Conservation (phyloP, 208 protist genomes). For the Leishmania tarentolae region DNA sequence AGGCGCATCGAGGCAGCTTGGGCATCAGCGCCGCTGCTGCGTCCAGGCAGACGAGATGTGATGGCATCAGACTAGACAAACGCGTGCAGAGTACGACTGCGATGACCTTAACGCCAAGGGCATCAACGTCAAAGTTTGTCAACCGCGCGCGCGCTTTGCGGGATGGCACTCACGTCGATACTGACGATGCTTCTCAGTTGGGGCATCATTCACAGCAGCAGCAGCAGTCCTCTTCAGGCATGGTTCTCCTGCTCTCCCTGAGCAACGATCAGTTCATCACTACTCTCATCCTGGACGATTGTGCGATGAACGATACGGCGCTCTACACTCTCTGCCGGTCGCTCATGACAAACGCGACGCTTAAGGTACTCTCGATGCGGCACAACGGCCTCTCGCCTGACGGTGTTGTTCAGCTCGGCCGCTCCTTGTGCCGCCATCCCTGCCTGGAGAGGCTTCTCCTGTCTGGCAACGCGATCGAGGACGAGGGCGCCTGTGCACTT, state of each 20-base stretch:
- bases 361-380: conserved; percentile 59
- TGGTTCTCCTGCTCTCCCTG: conserved; percentile 36
- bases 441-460: conserved; percentile 61
- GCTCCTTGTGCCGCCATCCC: conserved; percentile 61
- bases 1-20: conserved; percentile 71
- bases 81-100: background rate
- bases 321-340: conserved; percentile 66
- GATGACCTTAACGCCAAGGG: background rate
- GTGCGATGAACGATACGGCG: conserved; percentile 58
- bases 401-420: conserved; percentile 65
- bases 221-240: background rate
- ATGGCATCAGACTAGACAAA: background rate
- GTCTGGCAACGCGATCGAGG: conserved; percentile 64
- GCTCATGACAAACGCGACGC: conserved; percentile 50
- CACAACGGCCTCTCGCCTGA: conserved; percentile 61
- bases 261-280: conserved; percentile 57
- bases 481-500: conserved; percentile 84
- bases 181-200: background rate
- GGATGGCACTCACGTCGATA: background rate
- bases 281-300: conserved; percentile 57
- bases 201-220: background rate
- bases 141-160: conserved; percentile 24
- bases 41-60: background rate
- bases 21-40: background rate
- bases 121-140: conserved; percentile 11